Percentiles rank a stretch among this genome's conserved stretches.
Evolutionary conservation across 106 monocot genomes (phyloP).

Genomic region (Phalaenopsis equestris): DNA sequence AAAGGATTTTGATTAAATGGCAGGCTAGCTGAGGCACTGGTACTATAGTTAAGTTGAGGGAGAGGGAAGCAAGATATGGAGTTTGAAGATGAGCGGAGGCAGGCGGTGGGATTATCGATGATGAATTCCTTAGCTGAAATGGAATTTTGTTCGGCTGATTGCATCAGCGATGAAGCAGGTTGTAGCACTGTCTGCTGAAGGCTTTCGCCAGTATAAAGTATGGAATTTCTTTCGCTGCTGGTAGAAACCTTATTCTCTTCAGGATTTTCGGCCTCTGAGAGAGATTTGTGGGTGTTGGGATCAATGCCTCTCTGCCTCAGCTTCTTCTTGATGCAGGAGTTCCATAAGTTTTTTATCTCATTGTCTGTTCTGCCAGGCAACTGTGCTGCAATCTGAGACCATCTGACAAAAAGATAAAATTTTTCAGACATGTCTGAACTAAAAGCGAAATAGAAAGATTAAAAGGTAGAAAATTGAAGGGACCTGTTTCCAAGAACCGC

Average conservation of each 20-base stretch:
- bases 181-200: neutral
- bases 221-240: neutral
- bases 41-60: conserved; percentile 17
- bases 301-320: conserved; percentile 44
- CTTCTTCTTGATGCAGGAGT: conserved; percentile 50
- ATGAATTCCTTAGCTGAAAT: neutral
- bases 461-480: neutral
- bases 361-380: conserved; percentile 45
- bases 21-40: neutral
- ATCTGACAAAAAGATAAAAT: conserved; percentile 8
- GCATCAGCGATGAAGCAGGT: neutral
- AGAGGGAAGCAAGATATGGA: conserved; percentile 11
- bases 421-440: neutral
- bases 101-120: neutral
- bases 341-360: conserved; percentile 49
- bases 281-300: conserved; percentile 37
- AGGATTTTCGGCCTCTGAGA: conserved; percentile 13
- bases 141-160: neutral
- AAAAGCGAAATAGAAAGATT: neutral
- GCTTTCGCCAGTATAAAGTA: neutral
- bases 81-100: neutral
- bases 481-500: conserved; percentile 76
- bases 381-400: conserved; percentile 44
- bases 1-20: conserved; percentile 15
- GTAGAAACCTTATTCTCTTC: neutral